Percentiles rank a stretch among this genome's conserved stretches.
Conservation (phyloP, 495 filamentous ascomycete genomes). For the Pseudoneurospora amorphoporcata region DNA sequence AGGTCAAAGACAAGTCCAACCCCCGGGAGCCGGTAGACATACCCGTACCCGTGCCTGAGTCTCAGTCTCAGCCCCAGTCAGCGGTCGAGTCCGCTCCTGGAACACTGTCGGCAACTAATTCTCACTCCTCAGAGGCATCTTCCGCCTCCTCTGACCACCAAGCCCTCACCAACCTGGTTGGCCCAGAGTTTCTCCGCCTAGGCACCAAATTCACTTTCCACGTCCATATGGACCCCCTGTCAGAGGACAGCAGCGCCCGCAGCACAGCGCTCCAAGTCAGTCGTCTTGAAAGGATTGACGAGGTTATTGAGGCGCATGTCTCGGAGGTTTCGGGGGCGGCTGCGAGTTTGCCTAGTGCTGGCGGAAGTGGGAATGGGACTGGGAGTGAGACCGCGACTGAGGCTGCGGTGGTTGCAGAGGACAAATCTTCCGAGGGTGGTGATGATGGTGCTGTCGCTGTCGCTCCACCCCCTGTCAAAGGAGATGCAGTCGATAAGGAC, state of each 20-base stretch:
- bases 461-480: background rate
- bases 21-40: background rate
- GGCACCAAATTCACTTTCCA: constrained; percentile 25
- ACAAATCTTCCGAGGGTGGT: background rate
- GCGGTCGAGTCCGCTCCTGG: background rate
- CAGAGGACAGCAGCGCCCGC: background rate
- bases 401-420: background rate
- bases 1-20: background rate
- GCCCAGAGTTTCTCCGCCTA: constrained; percentile 7
- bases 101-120: background rate
- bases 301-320: background rate
- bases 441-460: background rate
- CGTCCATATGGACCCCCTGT: constrained; percentile 17
- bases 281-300: constrained; percentile 20
- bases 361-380: background rate
- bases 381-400: background rate
- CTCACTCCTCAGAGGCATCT: background rate
- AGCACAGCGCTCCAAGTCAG: constrained; percentile 16
- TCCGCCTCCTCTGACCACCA: background rate
- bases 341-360: background rate
- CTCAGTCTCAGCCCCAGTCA: background rate
- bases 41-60: background rate
- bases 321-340: background rate
- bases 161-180: background rate
- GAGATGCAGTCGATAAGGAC: background rate